phyloP scores from a whole-genome alignment of 192 early-diverging fungal species.

The Pilaira anomala region DNA sequence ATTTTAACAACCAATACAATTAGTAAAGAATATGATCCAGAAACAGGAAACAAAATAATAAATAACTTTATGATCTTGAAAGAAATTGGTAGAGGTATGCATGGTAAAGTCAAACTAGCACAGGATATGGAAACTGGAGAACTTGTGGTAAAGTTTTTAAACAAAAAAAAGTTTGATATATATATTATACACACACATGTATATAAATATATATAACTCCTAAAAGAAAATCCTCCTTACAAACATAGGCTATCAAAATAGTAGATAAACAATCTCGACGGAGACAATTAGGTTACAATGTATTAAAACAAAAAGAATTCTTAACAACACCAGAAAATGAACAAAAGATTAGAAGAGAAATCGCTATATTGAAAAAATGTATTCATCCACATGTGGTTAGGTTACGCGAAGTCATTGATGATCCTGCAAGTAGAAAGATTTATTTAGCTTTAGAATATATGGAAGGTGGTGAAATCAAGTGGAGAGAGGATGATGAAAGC shows the following conservation, averaged over 20 bases:
- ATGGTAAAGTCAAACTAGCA: slow-evolving; percentile 94
- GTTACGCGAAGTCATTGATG: slow-evolving; percentile 93
- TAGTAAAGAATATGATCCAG: slow-evolving; percentile 77
- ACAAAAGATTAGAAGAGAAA: slow-evolving; percentile 91
- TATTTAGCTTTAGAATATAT: slow-evolving; percentile 93
- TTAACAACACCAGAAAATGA: slow-evolving; percentile 24
- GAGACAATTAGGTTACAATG: slow-evolving; percentile 30
- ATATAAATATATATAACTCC: slow-evolving; percentile 17
- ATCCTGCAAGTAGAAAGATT: slow-evolving; percentile 84
- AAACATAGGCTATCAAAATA: slow-evolving; percentile 61
- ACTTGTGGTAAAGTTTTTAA: slow-evolving; percentile 72
- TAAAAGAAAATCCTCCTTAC: not conserved
- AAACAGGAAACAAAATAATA: slow-evolving; percentile 90
- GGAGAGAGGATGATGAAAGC: slow-evolving; percentile 64
- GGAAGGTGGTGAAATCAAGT: slow-evolving; percentile 87
- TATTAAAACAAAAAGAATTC: slow-evolving; percentile 19
- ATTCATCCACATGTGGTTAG: slow-evolving; percentile 88
- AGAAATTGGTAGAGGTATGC: slow-evolving; percentile 89
- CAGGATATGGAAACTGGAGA: slow-evolving; percentile 79
- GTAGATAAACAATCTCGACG: slow-evolving; percentile 60
- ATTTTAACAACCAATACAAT: slow-evolving; percentile 86
- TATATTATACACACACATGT: too few relatives aligned
- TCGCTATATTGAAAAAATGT: slow-evolving; percentile 96
- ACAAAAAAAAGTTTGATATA: too few relatives aligned
- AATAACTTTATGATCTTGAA: slow-evolving; percentile 91